Evolutionary conservation across 345 rosid species (phyloP), one percentile per base, ranked within the genome.

Genomic region (Capsella bursapastoris): DNA sequence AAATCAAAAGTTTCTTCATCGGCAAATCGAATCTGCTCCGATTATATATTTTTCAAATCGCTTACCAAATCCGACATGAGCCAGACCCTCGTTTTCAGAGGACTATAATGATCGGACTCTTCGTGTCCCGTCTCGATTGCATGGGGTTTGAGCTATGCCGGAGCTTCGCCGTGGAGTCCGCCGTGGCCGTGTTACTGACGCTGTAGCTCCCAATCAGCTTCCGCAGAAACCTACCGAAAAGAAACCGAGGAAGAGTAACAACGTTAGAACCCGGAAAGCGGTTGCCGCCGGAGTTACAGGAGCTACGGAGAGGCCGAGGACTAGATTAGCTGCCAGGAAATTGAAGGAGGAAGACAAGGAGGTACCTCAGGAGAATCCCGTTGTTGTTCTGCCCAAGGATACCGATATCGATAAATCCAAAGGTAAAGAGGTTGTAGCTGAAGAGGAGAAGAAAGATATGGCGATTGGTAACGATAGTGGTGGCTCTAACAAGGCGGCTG

Each of bases 141-240:
- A 87, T 88, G 86, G 92, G 88, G 89, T 75, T 80, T 84, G 86
- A 80, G 89, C 79, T 78, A 95, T 95, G 97, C 97, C 97, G 68
- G 92, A 85, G 85, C 93, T 86, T 84, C 96, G 92, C 81, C 84
- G 87, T 72, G 91, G 91, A 80, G 88, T 82, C 52, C 92, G 94
- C 81, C 82, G 87, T 76, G 88, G 88, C 75, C 89, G 88, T 82
- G 77, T 77, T 63, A 65, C 76, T 43, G 50, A 80, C 57, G 77
- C 80, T 12, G 70, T 58, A 55, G 82, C 68, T 69, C 38, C 12
- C 43, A 82, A 31, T 58, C 74, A 49, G 80, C 57, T 35, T 51
- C 57, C 63, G 25, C 68, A 45, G 10, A 70, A 27, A 41, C 75
- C 78, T 66, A 61, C 75, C 12, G 68, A 77, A 5, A 67, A 61